A percentile compares a stretch with the other conserved stretches of the same genome.
phyloP scores from a whole-genome alignment of 257 asterid genomes.

The Solanum clarkiae region DNA sequence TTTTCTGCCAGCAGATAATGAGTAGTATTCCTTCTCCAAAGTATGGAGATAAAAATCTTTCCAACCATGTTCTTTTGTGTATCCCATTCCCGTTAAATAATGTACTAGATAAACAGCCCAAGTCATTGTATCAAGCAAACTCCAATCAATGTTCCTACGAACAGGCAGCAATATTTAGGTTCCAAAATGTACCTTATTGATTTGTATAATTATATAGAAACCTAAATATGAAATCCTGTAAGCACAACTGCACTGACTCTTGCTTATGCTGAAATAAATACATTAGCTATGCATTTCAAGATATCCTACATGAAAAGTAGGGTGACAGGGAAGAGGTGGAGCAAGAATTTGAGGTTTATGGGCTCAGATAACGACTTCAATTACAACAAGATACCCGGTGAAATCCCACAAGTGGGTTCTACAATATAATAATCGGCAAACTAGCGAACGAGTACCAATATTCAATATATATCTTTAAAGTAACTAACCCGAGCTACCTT shows the following conservation, averaged over 20 bases:
- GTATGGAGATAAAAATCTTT: constrained; percentile 49
- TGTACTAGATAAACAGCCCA: constrained; percentile 70
- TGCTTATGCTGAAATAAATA: background rate
- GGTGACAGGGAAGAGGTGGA: background rate
- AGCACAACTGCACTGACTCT: background rate
- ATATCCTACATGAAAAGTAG: background rate
- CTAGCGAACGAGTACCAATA: no score
- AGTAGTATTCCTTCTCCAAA: constrained; percentile 59
- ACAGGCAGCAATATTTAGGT: background rate
- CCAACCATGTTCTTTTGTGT: constrained; percentile 48
- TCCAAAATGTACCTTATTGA: background rate
- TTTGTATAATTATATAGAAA: background rate
- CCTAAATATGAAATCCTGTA: background rate
- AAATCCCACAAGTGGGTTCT: no score
- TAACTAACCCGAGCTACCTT: no score
- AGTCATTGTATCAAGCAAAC: constrained; percentile 69
- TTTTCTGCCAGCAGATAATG: constrained; percentile 54
- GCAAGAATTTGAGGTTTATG: no score
- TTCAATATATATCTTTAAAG: no score
- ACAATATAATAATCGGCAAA: no score
- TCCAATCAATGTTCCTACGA: constrained; percentile 71
- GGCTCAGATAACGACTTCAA: no score
- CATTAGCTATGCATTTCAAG: background rate
- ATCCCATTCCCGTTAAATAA: constrained; percentile 48
- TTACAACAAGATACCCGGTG: no score